Evolutionary conservation across 2,329 filamentous ascomycete species (phyloP), one percentile per base, ranked within the genome.

Genomic region (Cordyceps cicadae): DNA sequence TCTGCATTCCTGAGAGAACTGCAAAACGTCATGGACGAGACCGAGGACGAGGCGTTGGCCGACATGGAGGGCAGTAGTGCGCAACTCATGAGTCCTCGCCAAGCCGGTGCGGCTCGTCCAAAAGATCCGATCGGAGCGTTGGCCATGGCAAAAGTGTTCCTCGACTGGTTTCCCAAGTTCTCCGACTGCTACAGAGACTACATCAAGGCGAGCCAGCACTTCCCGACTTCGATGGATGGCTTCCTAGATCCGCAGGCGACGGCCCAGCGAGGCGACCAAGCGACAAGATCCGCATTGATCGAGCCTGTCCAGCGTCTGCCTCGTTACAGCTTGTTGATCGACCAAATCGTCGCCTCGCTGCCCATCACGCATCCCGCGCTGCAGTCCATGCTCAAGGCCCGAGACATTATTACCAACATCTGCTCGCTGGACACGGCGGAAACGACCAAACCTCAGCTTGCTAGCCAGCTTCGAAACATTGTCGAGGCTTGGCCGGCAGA

Each of bases 291-390:
- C 3, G 83, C 94, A 64, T 82, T 99, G 59, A 99, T 99, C 71
- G 94, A 99, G 74, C 94, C 94, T 2, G 92, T 99, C 0, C 94
- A 99, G 73, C 84, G 94, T 57, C 81, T 99, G 57, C 94, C 94
- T 29, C 87, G 94, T 29, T 99, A 99, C 75, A 97, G 91, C 69
- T 79, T 99, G 41, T 88, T 97, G 70, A 97, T 99, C 67, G 94
- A 99, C 75, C 92, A 95, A 69, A 97, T 99, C 69, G 84, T 94
- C 53, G 86, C 87, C 65, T 92, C 89, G 63, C 81, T 97, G 19
- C 92, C 93, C 5, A 84, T 92, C 55, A 86, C 89, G 9, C 92
- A 97, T 70, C 90, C 92, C 3, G 92, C 92, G 0, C 80, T 96
- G 58, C 87, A 89, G 66, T 81, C 83, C 3, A 87, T 99, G 75